Evolutionary conservation across 1,139 yeast species (phyloP).

Genomic region (Geotrichum klebahnii): DNA sequence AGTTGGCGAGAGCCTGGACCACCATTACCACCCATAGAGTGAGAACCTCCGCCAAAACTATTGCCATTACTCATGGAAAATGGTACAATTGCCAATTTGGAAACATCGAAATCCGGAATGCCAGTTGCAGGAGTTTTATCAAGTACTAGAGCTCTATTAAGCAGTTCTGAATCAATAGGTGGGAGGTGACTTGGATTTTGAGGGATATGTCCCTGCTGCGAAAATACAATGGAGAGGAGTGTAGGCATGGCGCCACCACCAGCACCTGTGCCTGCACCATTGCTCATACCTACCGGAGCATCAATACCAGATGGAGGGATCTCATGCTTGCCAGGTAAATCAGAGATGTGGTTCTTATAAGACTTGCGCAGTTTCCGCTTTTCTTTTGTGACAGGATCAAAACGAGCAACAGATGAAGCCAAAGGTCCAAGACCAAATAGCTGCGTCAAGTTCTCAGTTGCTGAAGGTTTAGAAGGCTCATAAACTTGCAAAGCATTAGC

Average conservation of each 20-base stretch:
- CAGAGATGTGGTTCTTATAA: conserved; percentile 84
- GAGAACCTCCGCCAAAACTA: not conserved
- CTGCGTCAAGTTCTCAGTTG: conserved; percentile 63
- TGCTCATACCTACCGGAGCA: conserved; percentile 27
- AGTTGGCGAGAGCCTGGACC: not conserved
- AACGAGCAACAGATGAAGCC: conserved; percentile 77
- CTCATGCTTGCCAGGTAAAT: conserved; percentile 70
- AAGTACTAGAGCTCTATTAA: conserved; percentile 54
- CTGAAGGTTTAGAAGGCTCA: conserved; percentile 51
- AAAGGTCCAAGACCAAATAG: conserved; percentile 64
- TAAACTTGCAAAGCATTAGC: conserved; percentile 19
- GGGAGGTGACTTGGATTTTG: conserved; percentile 20
- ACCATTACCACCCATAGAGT: conserved; percentile 5
- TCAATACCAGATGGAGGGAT: conserved; percentile 46
- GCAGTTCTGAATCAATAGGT: conserved; percentile 43
- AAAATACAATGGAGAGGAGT: conserved; percentile 33
- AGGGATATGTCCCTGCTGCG: conserved; percentile 28
- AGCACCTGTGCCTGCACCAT: conserved; percentile 34
- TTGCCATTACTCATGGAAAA: conserved; percentile 8
- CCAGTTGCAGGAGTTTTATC: conserved; percentile 69
- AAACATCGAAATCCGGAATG: conserved; percentile 72
- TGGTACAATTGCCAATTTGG: conserved; percentile 54
- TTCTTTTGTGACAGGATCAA: conserved; percentile 83
- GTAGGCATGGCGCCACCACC: conserved; percentile 33
- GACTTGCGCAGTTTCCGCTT: conserved; percentile 91